These are phyloP conservation scores for Lecanosticta acicola DNA, from an alignment of 2,329 filamentous ascomycete genomes.

Conservation along the genomic window DNA sequence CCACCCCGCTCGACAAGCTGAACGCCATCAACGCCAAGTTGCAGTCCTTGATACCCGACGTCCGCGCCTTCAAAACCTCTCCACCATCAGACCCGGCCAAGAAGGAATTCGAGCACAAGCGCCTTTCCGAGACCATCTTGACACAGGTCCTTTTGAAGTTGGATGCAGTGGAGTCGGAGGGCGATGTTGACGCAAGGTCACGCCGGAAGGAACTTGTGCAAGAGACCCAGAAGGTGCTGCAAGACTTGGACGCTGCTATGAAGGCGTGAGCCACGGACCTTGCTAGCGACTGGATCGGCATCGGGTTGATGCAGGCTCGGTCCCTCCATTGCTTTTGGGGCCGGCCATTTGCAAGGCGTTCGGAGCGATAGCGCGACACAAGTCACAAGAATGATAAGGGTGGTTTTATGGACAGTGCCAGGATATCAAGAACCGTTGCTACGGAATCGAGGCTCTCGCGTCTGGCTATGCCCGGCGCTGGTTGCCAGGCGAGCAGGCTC, in stretches of 20 bases:
- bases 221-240: constrained; percentile 62
- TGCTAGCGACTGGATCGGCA: too few species aligned
- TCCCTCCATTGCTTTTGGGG: too few species aligned
- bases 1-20: constrained; percentile 56
- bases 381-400: too few species aligned
- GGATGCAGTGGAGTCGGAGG: constrained; percentile 69
- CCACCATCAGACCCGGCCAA: constrained; percentile 64
- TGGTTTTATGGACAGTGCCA: too few species aligned
- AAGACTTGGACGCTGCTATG: constrained; percentile 53
- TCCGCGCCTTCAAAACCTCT: constrained; percentile 54
- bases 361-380: too few species aligned
- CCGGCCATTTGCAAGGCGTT: too few species aligned
- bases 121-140: constrained; percentile 68
- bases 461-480: not conserved
- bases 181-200: constrained; percentile 58
- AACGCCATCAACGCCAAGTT: constrained; percentile 62
- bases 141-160: constrained; percentile 71
- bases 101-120: constrained; percentile 67
- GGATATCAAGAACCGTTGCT: too few species aligned
- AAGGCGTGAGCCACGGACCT: constrained; percentile 18
- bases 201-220: constrained; percentile 68
- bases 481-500: not conserved
- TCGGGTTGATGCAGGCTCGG: not conserved
- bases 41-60: constrained; percentile 59
- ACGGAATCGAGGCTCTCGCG: too few species aligned